Conservation (phyloP, 495 filamentous ascomycete genomes). For the Penicillium mononematosum region DNA sequence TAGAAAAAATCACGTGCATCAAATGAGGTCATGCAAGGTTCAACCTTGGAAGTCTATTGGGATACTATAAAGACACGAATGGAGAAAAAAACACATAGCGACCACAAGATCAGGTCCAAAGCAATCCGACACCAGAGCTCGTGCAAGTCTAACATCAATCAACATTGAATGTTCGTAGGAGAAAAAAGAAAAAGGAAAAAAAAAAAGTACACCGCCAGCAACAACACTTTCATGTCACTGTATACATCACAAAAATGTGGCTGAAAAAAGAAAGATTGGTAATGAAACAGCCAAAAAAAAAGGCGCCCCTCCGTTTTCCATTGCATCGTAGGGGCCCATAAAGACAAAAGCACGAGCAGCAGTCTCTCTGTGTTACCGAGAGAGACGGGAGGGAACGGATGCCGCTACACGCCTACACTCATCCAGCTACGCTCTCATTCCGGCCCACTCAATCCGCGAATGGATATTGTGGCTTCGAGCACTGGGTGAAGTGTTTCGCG, state of each 20-base stretch:
- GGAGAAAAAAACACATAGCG: slow-evolving; percentile 9
- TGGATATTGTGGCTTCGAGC: neutral
- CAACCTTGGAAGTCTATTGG: slow-evolving; percentile 26
- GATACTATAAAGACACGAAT: slow-evolving; percentile 32
- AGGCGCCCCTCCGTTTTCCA: slow-evolving; percentile 12
- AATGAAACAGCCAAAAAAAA: slow-evolving; percentile 5
- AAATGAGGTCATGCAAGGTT: neutral
- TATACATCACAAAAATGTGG: slow-evolving; percentile 23
- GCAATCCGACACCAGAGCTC: slow-evolving; percentile 34
- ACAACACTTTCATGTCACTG: slow-evolving; percentile 19
- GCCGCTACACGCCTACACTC: neutral
- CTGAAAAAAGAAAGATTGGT: slow-evolving; percentile 12
- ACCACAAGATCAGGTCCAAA: slow-evolving; percentile 21
- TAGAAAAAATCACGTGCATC: neutral
- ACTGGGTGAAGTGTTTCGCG: neutral
- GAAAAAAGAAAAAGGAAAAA: slow-evolving; percentile 3
- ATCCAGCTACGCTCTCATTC: neutral
- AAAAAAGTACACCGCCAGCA: slow-evolving; percentile 24
- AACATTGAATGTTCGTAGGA: slow-evolving; percentile 23
- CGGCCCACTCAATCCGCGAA: neutral
- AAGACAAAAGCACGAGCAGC: slow-evolving; percentile 27
- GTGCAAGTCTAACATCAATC: slow-evolving; percentile 33
- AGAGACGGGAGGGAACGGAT: neutral
- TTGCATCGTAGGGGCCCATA: slow-evolving; percentile 9
- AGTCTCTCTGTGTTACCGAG: slow-evolving; percentile 41